Base-by-base conservation (phyloP, 2,329 filamentous ascomycete species). In the Penicillium sp. region DNA sequence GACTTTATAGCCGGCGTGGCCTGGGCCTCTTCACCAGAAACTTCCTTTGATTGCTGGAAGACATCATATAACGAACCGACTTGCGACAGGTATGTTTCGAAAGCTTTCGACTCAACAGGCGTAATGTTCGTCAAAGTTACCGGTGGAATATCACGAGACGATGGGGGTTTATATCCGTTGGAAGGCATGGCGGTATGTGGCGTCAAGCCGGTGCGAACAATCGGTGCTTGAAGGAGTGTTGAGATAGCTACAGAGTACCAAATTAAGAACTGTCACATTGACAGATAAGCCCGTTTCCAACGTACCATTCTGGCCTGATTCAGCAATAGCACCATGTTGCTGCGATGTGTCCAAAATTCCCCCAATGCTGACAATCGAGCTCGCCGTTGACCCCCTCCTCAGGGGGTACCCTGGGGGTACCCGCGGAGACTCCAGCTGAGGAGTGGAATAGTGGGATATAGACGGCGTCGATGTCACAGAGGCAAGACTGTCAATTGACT, bases 11-110 rank as follows among this genome's bases (percentile, higher is more conserved):
- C 67, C 42, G 70, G 68, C 16, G 64, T 61, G 44, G 68, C 47
- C 47, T 71, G 70, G 51, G 65, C 49, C 42, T 74, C 55, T 28
- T 85, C 81, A 6, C 86, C 84, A 1, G 84, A 76, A 38, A 78
- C 82, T 46, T 89, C 83, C 56, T 90, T 89, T 17, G 86, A 80
- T 40, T 88, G 79, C 51, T 87, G 84, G 45, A 96, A 80, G 39
- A 88, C 86, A 60, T 95, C 89, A 61, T 95, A 95, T 2, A 96
- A 66, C 1, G 82, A 80, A 12, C 87, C 88, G 23, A 96, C 84
- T 61, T 95, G 85, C 3, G 80, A 74, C 5, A 96, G 70, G 57
- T 98, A 98, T 6, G 85, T 73, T 37, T 80, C 80, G 61, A 98
- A 98, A 39, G 84, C 82, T 45, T 82, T 77, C 0, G 79, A 66